phyloP scores from a whole-genome alignment of 2,329 filamentous ascomycete species.

The Paraphoma chrysanthemicola region DNA sequence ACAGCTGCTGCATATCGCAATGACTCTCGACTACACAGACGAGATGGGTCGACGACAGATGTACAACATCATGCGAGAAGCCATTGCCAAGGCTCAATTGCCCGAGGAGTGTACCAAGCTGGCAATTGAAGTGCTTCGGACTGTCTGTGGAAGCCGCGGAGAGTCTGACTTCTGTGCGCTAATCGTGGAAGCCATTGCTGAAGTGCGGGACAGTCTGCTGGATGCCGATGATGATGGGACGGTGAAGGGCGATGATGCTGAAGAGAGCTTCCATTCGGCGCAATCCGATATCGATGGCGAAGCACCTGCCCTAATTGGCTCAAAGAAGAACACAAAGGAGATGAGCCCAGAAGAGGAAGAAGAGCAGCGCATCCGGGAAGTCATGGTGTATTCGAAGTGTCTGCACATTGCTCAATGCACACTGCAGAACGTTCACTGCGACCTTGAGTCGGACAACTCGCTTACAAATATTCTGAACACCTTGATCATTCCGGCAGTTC shows the following conservation, averaged over 20 bases:
- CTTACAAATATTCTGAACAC: slow-evolving; percentile 99
- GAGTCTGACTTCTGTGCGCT: slow-evolving; percentile 85
- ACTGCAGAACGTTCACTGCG: slow-evolving; percentile 89
- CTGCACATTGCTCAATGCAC: slow-evolving; percentile 97
- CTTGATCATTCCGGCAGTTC: slow-evolving; percentile 91
- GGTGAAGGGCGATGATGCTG: slow-evolving; percentile 51
- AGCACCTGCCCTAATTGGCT: slow-evolving; percentile 57
- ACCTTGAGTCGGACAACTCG: slow-evolving; percentile 86
- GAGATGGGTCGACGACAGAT: slow-evolving; percentile 95
- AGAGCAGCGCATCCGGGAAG: slow-evolving; percentile 82
- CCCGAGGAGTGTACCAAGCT: slow-evolving; percentile 94
- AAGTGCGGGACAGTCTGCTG: slow-evolving; percentile 93
- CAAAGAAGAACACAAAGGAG: slow-evolving; percentile 46
- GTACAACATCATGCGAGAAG: slow-evolving; percentile 88
- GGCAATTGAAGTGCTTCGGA: slow-evolving; percentile 78
- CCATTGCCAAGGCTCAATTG: slow-evolving; percentile 82
- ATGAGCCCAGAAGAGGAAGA: slow-evolving; percentile 61
- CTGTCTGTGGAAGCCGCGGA: slow-evolving; percentile 80
- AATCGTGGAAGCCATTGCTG: slow-evolving; percentile 90
- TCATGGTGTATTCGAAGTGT: slow-evolving; percentile 98
- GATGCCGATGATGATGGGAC: slow-evolving; percentile 65
- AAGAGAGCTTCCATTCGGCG: slow-evolving; percentile 94
- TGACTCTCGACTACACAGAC: slow-evolving; percentile 95
- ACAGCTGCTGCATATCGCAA: slow-evolving; percentile 89
- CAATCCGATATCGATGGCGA: slow-evolving; percentile 78